These are phyloP conservation scores for Penicillium lividum DNA, from an alignment of 495 filamentous ascomycete genomes.

Conservation along the genomic window DNA sequence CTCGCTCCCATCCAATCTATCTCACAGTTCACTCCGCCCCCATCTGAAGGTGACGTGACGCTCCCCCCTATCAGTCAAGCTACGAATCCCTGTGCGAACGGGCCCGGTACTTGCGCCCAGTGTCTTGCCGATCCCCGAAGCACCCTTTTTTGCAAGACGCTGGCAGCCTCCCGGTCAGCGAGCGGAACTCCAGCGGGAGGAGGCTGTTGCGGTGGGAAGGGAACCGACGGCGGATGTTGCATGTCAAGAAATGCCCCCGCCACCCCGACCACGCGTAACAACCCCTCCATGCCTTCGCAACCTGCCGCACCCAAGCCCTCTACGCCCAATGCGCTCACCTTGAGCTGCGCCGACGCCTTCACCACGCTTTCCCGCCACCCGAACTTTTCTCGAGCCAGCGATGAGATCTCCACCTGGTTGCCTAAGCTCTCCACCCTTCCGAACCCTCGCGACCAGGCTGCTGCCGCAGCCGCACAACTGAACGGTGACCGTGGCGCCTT, in stretches of 20 bases:
- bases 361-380: slow-evolving; percentile 79
- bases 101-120: slow-evolving; percentile 79
- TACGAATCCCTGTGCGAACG: slow-evolving; percentile 61
- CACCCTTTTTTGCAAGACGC: slow-evolving; percentile 81
- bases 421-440: slow-evolving; percentile 67
- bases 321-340: slow-evolving; percentile 36
- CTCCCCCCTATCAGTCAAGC: slow-evolving; percentile 45
- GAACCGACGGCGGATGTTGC: slow-evolving; percentile 55
- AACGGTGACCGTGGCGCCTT: slow-evolving; percentile 55
- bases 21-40: slow-evolving; percentile 67
- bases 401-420: slow-evolving; percentile 74
- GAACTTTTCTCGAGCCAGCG: slow-evolving; percentile 72
- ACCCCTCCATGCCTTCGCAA: slow-evolving; percentile 29
- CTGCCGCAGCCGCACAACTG: slow-evolving; percentile 17
- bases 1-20: slow-evolving; percentile 51
- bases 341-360: slow-evolving; percentile 78
- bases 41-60: slow-evolving; percentile 63
- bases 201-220: slow-evolving; percentile 55
- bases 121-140: slow-evolving; percentile 77
- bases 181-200: slow-evolving; percentile 45
- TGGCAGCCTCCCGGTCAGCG: slow-evolving; percentile 64
- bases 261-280: slow-evolving; percentile 28
- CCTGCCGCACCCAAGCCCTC: slow-evolving; percentile 30
- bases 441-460: slow-evolving; percentile 39
- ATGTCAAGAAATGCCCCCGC: slow-evolving; percentile 37